Conservation (phyloP, 2,329 filamentous ascomycete genomes). For the Diaporthe eres region DNA sequence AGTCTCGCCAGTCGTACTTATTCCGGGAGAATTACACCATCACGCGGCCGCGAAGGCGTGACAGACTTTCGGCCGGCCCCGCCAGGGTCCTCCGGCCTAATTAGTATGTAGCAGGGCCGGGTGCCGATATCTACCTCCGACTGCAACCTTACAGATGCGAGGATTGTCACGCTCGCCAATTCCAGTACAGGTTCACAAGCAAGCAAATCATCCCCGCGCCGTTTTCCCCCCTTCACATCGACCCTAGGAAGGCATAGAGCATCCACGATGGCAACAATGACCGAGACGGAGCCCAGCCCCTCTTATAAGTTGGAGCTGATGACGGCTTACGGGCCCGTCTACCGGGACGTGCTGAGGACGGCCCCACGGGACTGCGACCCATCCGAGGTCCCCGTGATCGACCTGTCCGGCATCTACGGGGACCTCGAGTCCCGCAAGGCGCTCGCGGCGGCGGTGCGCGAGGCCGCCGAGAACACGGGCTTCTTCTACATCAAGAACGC, state of each 20-base stretch:
- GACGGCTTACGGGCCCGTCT: constrained; percentile 60
- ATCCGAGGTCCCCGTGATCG: constrained; percentile 62
- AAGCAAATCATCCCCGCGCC: too few relatives aligned
- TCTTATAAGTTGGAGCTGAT: constrained; percentile 59
- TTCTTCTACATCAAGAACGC: constrained; percentile 65
- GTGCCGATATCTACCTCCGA: constrained; percentile 8
- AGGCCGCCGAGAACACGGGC: constrained; percentile 58
- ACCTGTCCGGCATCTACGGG: constrained; percentile 55
- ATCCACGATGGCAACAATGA: constrained; percentile 38
- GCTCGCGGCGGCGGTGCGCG: constrained; percentile 55
- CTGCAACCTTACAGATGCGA: neutral
- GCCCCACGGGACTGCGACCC: constrained; percentile 56
- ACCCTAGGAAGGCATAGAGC: too few relatives aligned
- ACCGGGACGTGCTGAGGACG: constrained; percentile 57
- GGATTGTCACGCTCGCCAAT: too few relatives aligned
- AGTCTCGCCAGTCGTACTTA: neutral
- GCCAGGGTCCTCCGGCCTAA: neutral
- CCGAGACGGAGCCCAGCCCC: constrained; percentile 42
- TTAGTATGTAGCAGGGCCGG: neutral
- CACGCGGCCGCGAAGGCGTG: neutral
- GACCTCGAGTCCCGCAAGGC: constrained; percentile 52
- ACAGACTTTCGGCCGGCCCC: constrained; percentile 24
- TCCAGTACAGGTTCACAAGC: neutral
- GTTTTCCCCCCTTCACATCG: too few relatives aligned
- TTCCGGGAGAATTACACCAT: constrained; percentile 13